Base-by-base conservation (phyloP, 2,329 filamentous ascomycete species). In the Thielaviopsis punctulata region DNA sequence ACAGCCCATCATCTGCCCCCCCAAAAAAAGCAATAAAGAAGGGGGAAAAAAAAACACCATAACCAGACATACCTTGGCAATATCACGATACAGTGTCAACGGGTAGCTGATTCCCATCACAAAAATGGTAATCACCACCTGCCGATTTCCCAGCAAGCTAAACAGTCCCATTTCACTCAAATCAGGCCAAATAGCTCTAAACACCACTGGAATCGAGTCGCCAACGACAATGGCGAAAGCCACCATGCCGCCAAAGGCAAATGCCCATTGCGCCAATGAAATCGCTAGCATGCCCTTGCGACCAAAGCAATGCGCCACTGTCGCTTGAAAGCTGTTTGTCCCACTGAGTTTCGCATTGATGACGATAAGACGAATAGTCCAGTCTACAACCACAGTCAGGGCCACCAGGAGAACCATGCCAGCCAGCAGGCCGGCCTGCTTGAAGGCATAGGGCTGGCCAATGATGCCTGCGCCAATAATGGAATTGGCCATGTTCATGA, bases 401-500 rank as follows among this genome's bases (percentile, higher is more conserved):
- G 68, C 73, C 23, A 95, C 68, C 19, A 98, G 76, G 52, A 98
- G 75, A 46, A 87, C 61, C 5, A 90, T 72, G 24, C 92, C 92
- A 36, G 85, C 82, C 15, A 86, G 64, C 60, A 98, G 75, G 6
- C 92, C 92, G 7, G 92, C 92, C 69, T 96, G 89, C 54, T 79
- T 80, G 63, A 98, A 83, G n/a, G 92, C 92, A 67, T 96, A 98
- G 12, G 92, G 89, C 68, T 98, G 92, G 3, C 86, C 79, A 61
- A 83, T 82, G 65, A 83, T 83, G 50, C 80, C 79, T 2, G 80
- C 80, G 39, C 80, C 80, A 59, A 98, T 95, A 64, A 98, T 98
- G 60, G 86, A 93, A 70, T 98, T 98, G 57, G 92, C 90, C 92
- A 98, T 98, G 68, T 98, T 98, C 88, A 96, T 95, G 60, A 98